Evolutionary conservation across 176 grass and related monocot genomes (phyloP).

Genomic region (Luzula sylvatica): DNA sequence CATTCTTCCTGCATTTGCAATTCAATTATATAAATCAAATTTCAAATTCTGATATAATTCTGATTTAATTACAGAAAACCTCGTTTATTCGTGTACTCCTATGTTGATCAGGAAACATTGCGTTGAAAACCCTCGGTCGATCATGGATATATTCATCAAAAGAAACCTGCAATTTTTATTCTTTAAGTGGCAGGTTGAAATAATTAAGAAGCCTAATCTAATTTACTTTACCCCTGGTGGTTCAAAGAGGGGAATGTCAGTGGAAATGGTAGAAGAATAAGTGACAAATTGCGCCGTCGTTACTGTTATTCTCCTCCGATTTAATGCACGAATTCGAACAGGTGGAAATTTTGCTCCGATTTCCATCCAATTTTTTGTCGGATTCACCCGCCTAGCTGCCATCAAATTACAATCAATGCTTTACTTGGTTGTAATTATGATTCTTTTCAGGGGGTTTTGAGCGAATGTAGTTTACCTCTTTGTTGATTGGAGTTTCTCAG

Average conservation of each 20-base stretch:
- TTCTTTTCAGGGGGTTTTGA: background rate
- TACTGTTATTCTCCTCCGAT: background rate
- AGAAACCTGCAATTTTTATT: constrained; percentile 27
- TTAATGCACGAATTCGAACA: background rate
- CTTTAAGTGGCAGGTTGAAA: background rate
- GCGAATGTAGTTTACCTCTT: background rate
- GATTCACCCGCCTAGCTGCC: too few species aligned
- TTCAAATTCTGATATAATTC: background rate
- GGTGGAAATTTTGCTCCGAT: too few species aligned
- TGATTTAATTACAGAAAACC: constrained; percentile 8
- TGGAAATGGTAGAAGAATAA: constrained; percentile 55
- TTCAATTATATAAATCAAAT: background rate
- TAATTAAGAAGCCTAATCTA: background rate
- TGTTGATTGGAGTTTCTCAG: background rate
- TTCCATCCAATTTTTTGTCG: too few species aligned
- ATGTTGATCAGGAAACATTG: constrained; percentile 70
- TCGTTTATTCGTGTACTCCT: constrained; percentile 50
- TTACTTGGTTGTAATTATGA: background rate
- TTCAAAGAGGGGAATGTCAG: constrained; percentile 53
- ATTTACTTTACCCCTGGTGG: constrained; percentile 37
- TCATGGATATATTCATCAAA: constrained; percentile 68
- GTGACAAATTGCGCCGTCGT: constrained; percentile 31
- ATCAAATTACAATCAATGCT: too few species aligned
- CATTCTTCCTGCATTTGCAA: constrained; percentile 43
- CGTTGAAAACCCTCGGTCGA: constrained; percentile 49